Conservation (phyloP, 2,329 filamentous ascomycete genomes). For the Penicillium crustosum region DNA sequence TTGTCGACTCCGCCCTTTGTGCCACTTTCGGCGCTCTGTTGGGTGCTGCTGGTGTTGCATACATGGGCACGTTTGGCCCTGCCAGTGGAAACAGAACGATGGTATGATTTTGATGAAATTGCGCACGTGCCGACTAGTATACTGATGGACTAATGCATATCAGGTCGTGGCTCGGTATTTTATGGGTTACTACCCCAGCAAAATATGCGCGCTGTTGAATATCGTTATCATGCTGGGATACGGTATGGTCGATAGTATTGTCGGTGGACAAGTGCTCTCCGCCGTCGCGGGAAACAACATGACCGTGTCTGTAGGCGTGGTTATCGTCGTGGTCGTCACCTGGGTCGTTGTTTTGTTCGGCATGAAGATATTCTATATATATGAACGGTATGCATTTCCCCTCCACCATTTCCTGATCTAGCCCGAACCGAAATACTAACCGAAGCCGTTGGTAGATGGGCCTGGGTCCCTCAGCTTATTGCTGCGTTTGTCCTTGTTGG, state of each 20-base stretch:
- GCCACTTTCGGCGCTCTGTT: neutral
- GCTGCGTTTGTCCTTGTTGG: neutral
- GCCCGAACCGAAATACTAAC: neutral
- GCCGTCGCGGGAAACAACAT: neutral
- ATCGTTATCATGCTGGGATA: neutral
- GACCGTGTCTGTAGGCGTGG: neutral
- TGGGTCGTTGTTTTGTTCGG: neutral
- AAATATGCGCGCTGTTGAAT: neutral
- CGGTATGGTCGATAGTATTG: neutral
- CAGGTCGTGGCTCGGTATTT: neutral
- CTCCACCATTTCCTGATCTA: neutral
- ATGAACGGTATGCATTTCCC: neutral
- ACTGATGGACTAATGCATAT: neutral
- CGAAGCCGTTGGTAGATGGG: neutral
- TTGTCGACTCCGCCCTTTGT: neutral
- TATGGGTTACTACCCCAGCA: neutral
- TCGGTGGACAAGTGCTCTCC: neutral
- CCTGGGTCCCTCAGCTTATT: neutral
- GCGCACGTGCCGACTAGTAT: neutral
- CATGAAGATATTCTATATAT: neutral
- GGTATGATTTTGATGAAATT: neutral
- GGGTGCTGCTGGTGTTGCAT: neutral
- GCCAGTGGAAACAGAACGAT: neutral
- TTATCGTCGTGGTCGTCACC: neutral
- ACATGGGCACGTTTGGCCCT: neutral